phyloP scores from a whole-genome alignment of 1,284 basidiomycete genomes.

The Trametes versicolor region DNA sequence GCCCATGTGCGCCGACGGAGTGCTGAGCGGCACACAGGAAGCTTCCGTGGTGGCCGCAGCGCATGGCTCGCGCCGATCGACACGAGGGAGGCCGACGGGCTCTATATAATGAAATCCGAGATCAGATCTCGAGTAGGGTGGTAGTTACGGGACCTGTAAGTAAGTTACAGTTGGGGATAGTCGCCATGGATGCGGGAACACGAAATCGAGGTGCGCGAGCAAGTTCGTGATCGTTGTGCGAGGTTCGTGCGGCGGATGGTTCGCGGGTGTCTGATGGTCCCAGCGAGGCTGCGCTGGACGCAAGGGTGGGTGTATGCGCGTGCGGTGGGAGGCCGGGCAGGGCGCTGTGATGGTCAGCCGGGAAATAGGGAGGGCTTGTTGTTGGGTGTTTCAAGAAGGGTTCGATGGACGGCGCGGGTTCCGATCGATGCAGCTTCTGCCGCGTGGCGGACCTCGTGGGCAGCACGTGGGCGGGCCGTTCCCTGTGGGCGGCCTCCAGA shows the following conservation, averaged over 20 bases:
- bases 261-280: neutral
- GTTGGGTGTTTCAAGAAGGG: slow-evolving; percentile 28
- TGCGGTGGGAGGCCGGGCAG: slow-evolving; percentile 17
- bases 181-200: slow-evolving; percentile 34
- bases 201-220: slow-evolving; percentile 18
- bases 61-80: slow-evolving; percentile 16
- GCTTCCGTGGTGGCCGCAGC: slow-evolving; percentile 5
- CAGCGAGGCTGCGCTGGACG: neutral
- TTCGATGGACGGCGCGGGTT: slow-evolving; percentile 8
- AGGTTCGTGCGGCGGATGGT: slow-evolving; percentile 12
- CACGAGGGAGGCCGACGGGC: neutral
- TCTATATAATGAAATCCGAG: slow-evolving; percentile 29
- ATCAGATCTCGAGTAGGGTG: slow-evolving; percentile 31
- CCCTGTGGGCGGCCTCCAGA: slow-evolving; percentile 30
- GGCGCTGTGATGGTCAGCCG: slow-evolving; percentile 18
- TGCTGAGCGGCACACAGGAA: slow-evolving; percentile 4
- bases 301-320: neutral
- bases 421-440: slow-evolving; percentile 35
- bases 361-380: slow-evolving; percentile 22
- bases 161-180: slow-evolving; percentile 24
- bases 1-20: slow-evolving; percentile 10
- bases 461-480: slow-evolving; percentile 37
- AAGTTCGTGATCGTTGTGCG: slow-evolving; percentile 20
- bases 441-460: slow-evolving; percentile 41
- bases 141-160: slow-evolving; percentile 24